Base-by-base conservation (phyloP, 257 asterid species). In the Voacanga thouarsii region DNA sequence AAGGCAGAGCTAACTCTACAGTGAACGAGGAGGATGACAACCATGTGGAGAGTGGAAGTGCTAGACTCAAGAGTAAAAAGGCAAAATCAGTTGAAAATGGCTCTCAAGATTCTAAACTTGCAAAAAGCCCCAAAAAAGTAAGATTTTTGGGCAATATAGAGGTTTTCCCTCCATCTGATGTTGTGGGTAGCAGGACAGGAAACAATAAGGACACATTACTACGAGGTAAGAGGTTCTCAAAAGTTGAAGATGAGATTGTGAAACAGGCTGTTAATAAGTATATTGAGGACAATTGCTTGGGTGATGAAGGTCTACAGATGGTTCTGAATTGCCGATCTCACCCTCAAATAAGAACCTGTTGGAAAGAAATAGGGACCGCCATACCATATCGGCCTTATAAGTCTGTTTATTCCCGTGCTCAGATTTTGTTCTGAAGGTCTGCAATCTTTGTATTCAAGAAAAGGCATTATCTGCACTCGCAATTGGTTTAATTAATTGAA, bases 251-350 rank as follows among this genome's bases (percentile, higher is more conserved):
- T 77, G 82, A 80, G 65, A 76, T 77, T 39, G 66, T 83, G 37
- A 73, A 41, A 68, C 80, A 73, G 68, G 84, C 86, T 39, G 80
- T 83, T 51, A 18, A 44, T 66, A 61, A 80, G 5, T 83, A 73
- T 69, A 80, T 83, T 6, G 82, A 80, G 64, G 65, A 19, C 72
- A 57, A 74, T 60, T 37, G 74, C 51, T 74, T 83, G 78, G 86
- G 86, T 51, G 84, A 83, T 30, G 82, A 77, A 77, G 86, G 86
- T 39, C 23, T 83, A 23, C 16, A 68, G 0, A 83, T 80, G 86
- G 82, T 80, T 64, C 39, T 80, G 78, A 67, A 80, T 26, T 77
- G 86, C 65, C 45, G 16, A 4, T 66, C 77, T 26, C 37, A 80
- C 59, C 82, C 78, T 30, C 55, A 83, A 80, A n/a, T 74, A 14